Evolutionary conservation across 176 grass and related monocot species (phyloP), one percentile per base, ranked within the genome.

Genomic region (Avena atlantica): DNA sequence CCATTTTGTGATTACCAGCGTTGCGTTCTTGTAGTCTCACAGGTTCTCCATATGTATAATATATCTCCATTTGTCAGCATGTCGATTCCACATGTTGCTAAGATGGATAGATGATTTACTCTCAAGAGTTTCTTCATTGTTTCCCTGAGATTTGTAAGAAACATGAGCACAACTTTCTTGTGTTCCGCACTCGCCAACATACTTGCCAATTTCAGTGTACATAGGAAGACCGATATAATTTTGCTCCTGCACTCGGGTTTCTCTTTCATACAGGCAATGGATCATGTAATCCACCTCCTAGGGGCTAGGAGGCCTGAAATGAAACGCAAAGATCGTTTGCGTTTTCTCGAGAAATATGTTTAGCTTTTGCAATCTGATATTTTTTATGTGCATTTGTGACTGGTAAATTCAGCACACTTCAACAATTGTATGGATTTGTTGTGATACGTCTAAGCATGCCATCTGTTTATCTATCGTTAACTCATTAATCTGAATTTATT

Each of bases 401-500:
- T 62, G 23, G 36, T 23, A 6, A 23, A 79, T 79, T 60, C 59
- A 78, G 31, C 55, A 4, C 9, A 76, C 6, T 14, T 75, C 12
- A 2, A 9, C 20, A 24, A 62, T 80, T 63, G 21, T 40, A 24
- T 25, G 21, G 58, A 63, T 63, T 64, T 45, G n/a, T 48, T 80
- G 37, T 80, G 57, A 24, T 79, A 58, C 3, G 7, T 62, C 36
- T 62, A 42, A 61, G 34, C 37, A 80, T 62, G 59, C 4, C 58
- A 64, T 25, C 44, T 9, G 36, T 44, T 44, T 44, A 61, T 23
- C 20, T 45, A 61, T 9, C 9, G 6, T 51, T 59, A 51, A 12
- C 70, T 37, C 21, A 59, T 79, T 89, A 21, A 27, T 84, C 53
- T 36, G 37, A 36, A 60, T 19, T 70, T 72, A 67, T 66, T 78